Base-by-base conservation (phyloP, 129 eudicot species). In the Solidago caesia region DNA sequence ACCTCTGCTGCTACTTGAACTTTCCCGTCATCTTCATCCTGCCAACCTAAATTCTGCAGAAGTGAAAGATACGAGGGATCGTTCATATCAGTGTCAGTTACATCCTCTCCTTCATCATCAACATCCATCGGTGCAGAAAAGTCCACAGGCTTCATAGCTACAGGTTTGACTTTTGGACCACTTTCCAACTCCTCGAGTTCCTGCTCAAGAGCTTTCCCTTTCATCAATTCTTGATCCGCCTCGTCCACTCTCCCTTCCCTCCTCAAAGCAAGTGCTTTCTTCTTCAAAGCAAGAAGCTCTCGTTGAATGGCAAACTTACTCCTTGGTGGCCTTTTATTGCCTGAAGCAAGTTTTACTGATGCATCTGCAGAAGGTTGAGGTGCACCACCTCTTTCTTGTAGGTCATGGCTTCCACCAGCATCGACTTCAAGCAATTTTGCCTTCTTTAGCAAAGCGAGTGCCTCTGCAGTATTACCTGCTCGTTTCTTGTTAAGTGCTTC, bases 41-140 rank as follows among this genome's bases (percentile, higher is more conserved):
- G 87, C 99, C 99, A 94, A 33, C 99, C 99, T 75, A 94, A 82
- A 77, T 84, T 87, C 71, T 84, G 81, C 61, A 94, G 67, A 73
- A 94, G 81, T 5, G 90, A 84, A 72, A 85, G 89, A 88, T 88
- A 94, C 25, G 87, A 52, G 4, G 97, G 99, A 85, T 94, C 96
- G 42, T 82, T 72, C 91, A 94, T 45, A 81, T 94, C 99, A 51
- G 87, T 91, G 71, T 94, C 99, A 0, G 97, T 91, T 70, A 91
- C 96, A 74, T 86, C 90, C 45, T 70, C 94, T 42, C 63, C 89
- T 64, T 84, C 87, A 64, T 88, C 87, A 26, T 63, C 91, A 70
- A 75, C 77, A 72, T 68, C 84, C 67, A 73, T n/a, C 26, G 71
- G 72, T 67, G 80, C 48, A 55, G 81, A 58, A 42, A 46, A 48